Evolutionary conservation across 495 filamentous ascomycete species (phyloP).

Genomic region (Thozetella sp.): DNA sequence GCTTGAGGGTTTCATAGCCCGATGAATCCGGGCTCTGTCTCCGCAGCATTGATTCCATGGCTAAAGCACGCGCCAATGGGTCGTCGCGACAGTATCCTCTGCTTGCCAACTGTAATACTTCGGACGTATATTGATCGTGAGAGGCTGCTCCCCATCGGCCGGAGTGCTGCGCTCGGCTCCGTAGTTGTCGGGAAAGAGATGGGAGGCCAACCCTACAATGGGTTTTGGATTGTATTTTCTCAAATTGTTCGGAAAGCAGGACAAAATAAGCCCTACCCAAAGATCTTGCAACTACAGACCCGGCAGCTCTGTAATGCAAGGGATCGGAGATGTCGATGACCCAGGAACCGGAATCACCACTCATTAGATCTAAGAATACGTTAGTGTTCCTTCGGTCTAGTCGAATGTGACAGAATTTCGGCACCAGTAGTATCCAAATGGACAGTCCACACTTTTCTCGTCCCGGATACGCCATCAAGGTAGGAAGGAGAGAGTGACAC

Average conservation of each 20-base stretch:
- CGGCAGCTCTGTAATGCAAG: neutral
- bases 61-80: no score
- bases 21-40: no score
- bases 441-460: neutral
- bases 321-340: neutral
- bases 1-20: no score
- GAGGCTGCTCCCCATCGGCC: no score
- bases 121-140: no score
- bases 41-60: no score
- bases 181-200: no score
- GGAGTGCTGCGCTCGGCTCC: no score
- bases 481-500: neutral
- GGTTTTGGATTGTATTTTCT: no score
- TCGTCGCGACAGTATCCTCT: no score
- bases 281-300: neutral
- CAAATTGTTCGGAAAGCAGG: neutral
- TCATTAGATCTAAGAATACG: neutral
- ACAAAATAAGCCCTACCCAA: neutral
- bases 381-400: neutral
- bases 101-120: no score
- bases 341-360: neutral
- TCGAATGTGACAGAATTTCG: neutral
- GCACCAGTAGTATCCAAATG: neutral
- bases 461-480: neutral
- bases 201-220: no score